Percentiles rank a stretch among this genome's conserved stretches.
Evolutionary conservation across 805 yeast species (phyloP).

Genomic region (Wickerhamiella qilinensis): DNA sequence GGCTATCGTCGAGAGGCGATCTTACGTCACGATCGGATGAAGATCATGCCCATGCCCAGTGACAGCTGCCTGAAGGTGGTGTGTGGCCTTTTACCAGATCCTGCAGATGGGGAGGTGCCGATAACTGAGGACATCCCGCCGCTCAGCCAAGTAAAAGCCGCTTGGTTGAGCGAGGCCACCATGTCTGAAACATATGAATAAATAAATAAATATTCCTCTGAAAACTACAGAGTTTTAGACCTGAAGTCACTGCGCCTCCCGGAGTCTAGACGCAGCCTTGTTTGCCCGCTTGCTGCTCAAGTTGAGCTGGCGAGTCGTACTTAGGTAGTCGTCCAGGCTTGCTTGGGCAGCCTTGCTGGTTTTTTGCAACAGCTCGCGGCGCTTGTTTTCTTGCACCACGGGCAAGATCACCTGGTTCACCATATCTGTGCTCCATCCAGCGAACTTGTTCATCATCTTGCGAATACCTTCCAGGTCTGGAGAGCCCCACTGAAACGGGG

Average conservation of each 20-base stretch:
- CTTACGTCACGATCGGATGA: no score
- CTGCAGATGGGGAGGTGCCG: no score
- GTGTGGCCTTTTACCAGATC: no score
- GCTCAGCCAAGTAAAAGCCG: no score
- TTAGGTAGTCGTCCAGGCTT: constrained; percentile 14
- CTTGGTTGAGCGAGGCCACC: no score
- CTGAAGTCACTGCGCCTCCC: background rate
- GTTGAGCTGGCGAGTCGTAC: constrained; percentile 3
- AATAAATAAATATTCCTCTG: no score
- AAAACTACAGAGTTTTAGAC: background rate
- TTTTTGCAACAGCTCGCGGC: constrained; percentile 11
- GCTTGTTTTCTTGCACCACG: constrained; percentile 60
- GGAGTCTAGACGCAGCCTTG: background rate
- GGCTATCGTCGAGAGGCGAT: no score
- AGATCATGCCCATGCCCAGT: no score
- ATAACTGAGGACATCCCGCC: no score
- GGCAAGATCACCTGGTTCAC: constrained; percentile 80
- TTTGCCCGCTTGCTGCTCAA: background rate
- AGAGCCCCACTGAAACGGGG: constrained; percentile 74
- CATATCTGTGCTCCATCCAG: constrained; percentile 65
- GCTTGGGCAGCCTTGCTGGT: constrained; percentile 9
- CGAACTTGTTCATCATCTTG: constrained; percentile 44
- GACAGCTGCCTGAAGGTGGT: no score
- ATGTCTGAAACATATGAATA: no score
- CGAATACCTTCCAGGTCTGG: constrained; percentile 75